Base-by-base conservation (phyloP, 306 rosid genomes). In the Medicago ruthenica region DNA sequence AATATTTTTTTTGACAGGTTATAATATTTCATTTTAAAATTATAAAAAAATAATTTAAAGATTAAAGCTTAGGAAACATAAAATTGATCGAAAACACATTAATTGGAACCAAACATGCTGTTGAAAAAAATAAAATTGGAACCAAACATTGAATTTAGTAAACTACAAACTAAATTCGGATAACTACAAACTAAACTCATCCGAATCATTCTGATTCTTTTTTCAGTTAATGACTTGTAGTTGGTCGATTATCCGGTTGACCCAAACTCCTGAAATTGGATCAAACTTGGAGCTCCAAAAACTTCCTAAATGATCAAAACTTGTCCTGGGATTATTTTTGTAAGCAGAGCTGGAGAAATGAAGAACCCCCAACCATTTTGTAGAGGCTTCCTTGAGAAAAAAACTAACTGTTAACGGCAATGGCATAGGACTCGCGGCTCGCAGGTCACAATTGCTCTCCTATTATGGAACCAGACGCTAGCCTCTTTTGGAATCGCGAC, bases 401-500 rank as follows among this genome's bases (percentile, higher is more conserved):
- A 48, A 15, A n/a, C 55, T 50, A 50, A 50, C 21, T 3, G 20
- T 50, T 50, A 16, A 6, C 15, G 55, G 17, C 55, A 16, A 6
- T 15, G 55, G 17, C 55, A 50, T 4, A 41, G 31, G 10, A 57
- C 27, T 14, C 1, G 5, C n/a, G 66, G 42, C 59, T 36, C 40
- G 44, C 24, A 70, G 21, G 12, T 37, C 55, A 76, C 18, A 75
- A 50, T 13, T 24, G 67, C 55, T 37, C 22, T 54, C 71, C 66
- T 8, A 37, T 47, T 41, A 11, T 7, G 54, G 79, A 71, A 57
- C 63, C 59, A 65, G 63, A 8, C 11, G 41, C 69, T 42, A 10
- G 73, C 65, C 74, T 73, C 51, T 71, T 70, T 31, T 8, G 24
- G 70, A 69, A 64, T 67, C 37, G 79, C 21, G 39, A 57, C 63